phyloP scores from a whole-genome alignment of 2,329 filamentous ascomycete species.

The Periconia macrospinosa region DNA sequence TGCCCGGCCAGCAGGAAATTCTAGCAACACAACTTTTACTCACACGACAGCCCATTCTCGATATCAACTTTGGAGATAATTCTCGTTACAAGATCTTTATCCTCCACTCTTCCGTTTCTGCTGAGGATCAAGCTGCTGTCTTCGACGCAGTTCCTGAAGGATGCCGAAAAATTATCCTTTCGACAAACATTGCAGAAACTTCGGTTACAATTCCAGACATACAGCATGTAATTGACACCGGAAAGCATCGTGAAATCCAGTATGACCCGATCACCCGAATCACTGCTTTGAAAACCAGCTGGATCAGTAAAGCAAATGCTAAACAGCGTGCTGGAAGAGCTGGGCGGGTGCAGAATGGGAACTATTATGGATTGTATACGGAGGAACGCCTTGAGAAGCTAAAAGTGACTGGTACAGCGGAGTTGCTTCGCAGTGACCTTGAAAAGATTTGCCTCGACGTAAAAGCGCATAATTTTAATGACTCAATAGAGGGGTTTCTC shows the following conservation, averaged over 20 bases:
- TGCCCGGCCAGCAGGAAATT: slow-evolving; percentile 7
- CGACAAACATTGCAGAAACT: slow-evolving; percentile 7
- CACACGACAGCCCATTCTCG: background rate
- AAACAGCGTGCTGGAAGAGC: slow-evolving; percentile 8
- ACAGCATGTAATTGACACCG: slow-evolving; percentile 4
- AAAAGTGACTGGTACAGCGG: slow-evolving; percentile 1
- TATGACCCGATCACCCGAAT: slow-evolving; percentile 1
- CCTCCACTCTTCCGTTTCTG: slow-evolving; percentile 3
- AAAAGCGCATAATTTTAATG: slow-evolving; percentile 5
- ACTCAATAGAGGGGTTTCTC: slow-evolving; percentile 2
- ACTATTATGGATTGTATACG: slow-evolving; percentile 7
- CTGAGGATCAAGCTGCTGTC: slow-evolving; percentile 2
- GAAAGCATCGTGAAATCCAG: slow-evolving; percentile 3
- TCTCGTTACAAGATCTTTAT: background rate
- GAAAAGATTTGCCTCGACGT: slow-evolving; percentile 5
- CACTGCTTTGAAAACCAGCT: slow-evolving; percentile 1
- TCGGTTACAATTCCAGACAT: slow-evolving; percentile 6
- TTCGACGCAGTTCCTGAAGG: slow-evolving; percentile 2
- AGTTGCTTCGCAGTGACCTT: slow-evolving; percentile 6
- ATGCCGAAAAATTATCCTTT: slow-evolving; percentile 7
- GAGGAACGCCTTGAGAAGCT: slow-evolving; percentile 2
- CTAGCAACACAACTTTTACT: background rate
- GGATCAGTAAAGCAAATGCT: slow-evolving; percentile 7
- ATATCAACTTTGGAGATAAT: slow-evolving; percentile 2
- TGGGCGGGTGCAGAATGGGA: slow-evolving; percentile 4